These are phyloP conservation scores for Ciborinia camelliae DNA, from an alignment of 2,329 filamentous ascomycete genomes.

Conservation along the genomic window DNA sequence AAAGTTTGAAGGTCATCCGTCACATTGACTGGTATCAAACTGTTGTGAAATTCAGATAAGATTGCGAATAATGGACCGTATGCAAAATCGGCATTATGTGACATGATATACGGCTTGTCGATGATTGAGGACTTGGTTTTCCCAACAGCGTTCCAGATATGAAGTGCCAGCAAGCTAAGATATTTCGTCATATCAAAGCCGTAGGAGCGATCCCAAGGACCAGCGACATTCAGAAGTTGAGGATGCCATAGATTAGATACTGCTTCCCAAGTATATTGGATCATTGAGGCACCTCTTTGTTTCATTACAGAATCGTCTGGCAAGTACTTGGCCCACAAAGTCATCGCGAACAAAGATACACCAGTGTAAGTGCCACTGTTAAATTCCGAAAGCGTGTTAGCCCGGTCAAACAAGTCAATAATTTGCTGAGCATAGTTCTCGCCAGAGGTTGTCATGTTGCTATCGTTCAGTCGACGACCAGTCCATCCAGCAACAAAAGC, in stretches of 20 bases:
- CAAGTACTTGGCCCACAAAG: slow-evolving; percentile 58
- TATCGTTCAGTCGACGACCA: slow-evolving; percentile 50
- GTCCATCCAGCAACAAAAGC: slow-evolving; percentile 59
- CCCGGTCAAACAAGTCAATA: slow-evolving; percentile 53
- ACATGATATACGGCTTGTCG: slow-evolving; percentile 42
- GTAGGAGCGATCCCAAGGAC: slow-evolving; percentile 62
- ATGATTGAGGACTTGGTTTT: slow-evolving; percentile 37
- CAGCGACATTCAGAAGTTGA: slow-evolving; percentile 57
- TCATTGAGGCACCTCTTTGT: slow-evolving; percentile 43
- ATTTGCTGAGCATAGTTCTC: slow-evolving; percentile 55
- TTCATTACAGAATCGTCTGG: slow-evolving; percentile 45
- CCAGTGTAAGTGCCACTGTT: slow-evolving; percentile 59
- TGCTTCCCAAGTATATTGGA: slow-evolving; percentile 51
- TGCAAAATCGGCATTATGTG: slow-evolving; percentile 57
- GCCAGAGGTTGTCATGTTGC: slow-evolving; percentile 56
- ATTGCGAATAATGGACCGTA: slow-evolving; percentile 56
- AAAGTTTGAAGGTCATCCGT: slow-evolving; percentile 45
- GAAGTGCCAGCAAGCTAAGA: slow-evolving; percentile 54
- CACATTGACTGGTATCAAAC: slow-evolving; percentile 44
- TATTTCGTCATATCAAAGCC: slow-evolving; percentile 63
- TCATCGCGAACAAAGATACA: slow-evolving; percentile 56
- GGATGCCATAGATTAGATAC: slow-evolving; percentile 55
- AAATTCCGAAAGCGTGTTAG: slow-evolving; percentile 55
- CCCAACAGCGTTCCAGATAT: slow-evolving; percentile 57
- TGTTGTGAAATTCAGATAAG: slow-evolving; percentile 48